phyloP scores from a whole-genome alignment of 768 basidiomycete genomes.

The Tulasnella sp. region DNA sequence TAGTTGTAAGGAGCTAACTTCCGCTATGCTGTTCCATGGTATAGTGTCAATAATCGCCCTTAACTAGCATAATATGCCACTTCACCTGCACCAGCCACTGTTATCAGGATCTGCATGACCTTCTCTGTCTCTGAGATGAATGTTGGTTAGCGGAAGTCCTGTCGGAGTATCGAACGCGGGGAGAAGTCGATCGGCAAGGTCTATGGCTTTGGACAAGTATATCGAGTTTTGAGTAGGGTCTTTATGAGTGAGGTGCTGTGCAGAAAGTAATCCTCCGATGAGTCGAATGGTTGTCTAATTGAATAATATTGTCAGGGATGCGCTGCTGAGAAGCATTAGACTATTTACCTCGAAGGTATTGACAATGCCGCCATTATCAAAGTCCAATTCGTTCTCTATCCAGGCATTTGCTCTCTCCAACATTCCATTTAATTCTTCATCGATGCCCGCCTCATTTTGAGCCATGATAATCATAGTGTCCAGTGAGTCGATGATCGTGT shows the following conservation, averaged over 20 bases:
- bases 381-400: constrained; percentile 53
- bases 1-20: constrained; percentile 81
- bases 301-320: too few species aligned
- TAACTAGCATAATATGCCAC: background rate
- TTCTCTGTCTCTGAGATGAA: constrained; percentile 53
- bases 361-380: constrained; percentile 67
- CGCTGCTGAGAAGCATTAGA: too few species aligned
- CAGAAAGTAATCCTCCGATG: constrained; percentile 78
- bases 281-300: constrained; percentile 80
- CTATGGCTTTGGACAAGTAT: constrained; percentile 62
- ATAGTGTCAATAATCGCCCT: background rate
- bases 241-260: constrained; percentile 56
- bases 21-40: constrained; percentile 57
- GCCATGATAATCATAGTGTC: constrained; percentile 76
- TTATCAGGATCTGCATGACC: constrained; percentile 52
- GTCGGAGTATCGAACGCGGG: constrained; percentile 70
- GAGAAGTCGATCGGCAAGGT: constrained; percentile 73
- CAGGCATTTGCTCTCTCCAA: constrained; percentile 58
- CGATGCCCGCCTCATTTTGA: constrained; percentile 32
- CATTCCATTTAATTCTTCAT: constrained; percentile 43
- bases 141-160: constrained; percentile 61
- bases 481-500: constrained; percentile 76
- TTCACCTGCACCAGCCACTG: constrained; percentile 25
- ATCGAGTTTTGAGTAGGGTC: constrained; percentile 36
- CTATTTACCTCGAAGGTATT: constrained; percentile 85